Evolutionary conservation across 1,284 basidiomycete genomes (phyloP), one percentile per base, ranked within the genome.

Genomic region (Stereum hirsutum): DNA sequence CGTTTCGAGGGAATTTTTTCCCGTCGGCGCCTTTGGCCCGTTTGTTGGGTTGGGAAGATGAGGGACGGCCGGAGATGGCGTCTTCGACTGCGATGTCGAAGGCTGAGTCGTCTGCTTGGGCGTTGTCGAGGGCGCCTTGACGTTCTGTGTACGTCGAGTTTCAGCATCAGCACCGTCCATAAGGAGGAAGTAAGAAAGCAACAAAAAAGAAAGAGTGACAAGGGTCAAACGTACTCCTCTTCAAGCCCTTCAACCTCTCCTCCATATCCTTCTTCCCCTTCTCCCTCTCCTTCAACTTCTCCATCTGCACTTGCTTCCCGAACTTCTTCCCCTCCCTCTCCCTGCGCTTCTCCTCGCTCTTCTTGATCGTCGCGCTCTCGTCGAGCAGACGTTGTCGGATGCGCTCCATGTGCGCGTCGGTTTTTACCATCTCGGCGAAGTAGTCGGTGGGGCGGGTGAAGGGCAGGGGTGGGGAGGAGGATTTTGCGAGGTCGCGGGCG

Each of bases 391-490:
- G 80, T 55, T 93, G 86, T 41, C 96, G 84, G 54, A 99, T 90
- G 39, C 91, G 81, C 61, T 97, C 93, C 96, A 99, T 99, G 66
- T 99, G 96, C 19, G 89, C 74, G 57, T 99, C 96, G 21, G 84
- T 86, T 68, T 99, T 99, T 56, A 98, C 87, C 95, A 99, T 99
- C 68, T 99, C 95, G 17, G 95, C 95, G 56, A 97, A 99, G 63
- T 93, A 99, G 66, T 99, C 96, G 1, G 75, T 55, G 0, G 95
- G 95, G n/a, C 96, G 84, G 8, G 87, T 84, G 65, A 97, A 99
- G 1, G 91, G 82, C 50, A 95, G 74, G 1, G 91, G 82, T 50
- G 95, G 74, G 36, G 77, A 72, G 51, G 84, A 77, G 55, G 86
- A 81, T 26, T 71, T 63, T 37, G 90, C 89, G 24, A 90, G 78